These are phyloP conservation scores for Camelina laxa DNA, from an alignment of 345 rosid genomes.

Conservation along the genomic window DNA sequence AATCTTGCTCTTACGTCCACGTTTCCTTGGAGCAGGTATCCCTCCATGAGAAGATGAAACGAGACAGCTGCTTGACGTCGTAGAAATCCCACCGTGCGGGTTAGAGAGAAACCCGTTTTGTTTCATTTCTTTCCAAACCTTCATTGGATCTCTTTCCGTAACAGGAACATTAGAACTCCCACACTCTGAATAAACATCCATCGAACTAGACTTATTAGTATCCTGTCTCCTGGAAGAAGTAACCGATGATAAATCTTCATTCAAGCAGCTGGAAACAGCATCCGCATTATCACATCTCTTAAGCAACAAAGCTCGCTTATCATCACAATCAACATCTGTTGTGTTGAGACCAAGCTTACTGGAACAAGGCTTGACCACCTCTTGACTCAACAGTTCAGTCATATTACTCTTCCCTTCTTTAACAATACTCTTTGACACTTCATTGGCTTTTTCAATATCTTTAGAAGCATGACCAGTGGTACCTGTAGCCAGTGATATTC, in stretches of 20 bases:
- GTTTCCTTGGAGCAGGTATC: constrained; percentile 74
- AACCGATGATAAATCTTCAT: constrained; percentile 45
- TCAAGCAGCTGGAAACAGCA: constrained; percentile 59
- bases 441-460: constrained; percentile 37
- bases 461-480: constrained; percentile 30
- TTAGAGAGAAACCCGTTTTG: constrained; percentile 83
- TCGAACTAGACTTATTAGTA: constrained; percentile 20
- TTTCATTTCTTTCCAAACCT: constrained; percentile 87
- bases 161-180: constrained; percentile 63
- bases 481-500: constrained; percentile 22
- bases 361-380: constrained; percentile 35
- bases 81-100: constrained; percentile 37
- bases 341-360: constrained; percentile 51
- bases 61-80: constrained; percentile 29
- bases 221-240: constrained; percentile 43
- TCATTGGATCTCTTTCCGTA: constrained; percentile 66
- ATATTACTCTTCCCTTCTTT: constrained; percentile 13
- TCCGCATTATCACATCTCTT: constrained; percentile 48
- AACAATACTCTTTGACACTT: constrained; percentile 19
- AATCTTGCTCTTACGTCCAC: constrained; percentile 64
- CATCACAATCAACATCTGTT: constrained; percentile 36
- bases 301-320: constrained; percentile 25
- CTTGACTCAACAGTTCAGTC: constrained; percentile 25
- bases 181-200: constrained; percentile 67
- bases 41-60: constrained; percentile 65